Evolutionary conservation across 805 yeast genomes (phyloP), one percentile per base, ranked within the genome.

Genomic region (Limtongia smithiae): DNA sequence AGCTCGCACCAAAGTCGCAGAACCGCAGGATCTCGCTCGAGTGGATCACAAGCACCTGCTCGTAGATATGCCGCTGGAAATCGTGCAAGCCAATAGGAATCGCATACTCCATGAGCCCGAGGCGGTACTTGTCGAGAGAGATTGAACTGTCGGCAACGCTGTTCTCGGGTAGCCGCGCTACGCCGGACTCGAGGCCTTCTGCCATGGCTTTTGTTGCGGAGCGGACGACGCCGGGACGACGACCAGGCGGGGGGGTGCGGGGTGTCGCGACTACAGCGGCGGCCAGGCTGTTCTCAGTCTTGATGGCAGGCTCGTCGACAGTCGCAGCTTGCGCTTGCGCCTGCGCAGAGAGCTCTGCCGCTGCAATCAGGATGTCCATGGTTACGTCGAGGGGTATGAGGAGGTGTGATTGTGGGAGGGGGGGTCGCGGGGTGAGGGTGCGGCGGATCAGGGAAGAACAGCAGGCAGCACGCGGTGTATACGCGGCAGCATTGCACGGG

Each of bases 31-130:
- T 88, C 63, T 90, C 97, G 30, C 91, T 80, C 64, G 90, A 91
- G 67, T 91, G 97, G 35, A 89, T 71, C 1, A 95, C 85, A 11
- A 91, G 85, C 27, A 93, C 89, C 64, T 89, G 96, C 66, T 91
- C 95, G 9, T 90, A 86, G 44, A 91, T 73, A 61, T 89, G 93
- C 61, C 82, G 83, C 64, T 91, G 97, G 58, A 85, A 85, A 54
- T 84, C 87, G 46, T 83, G 79, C 81, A 89, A 79, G 2, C 95
- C 90, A 5, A 91, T 82, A 0, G 94, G 85, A 24, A 89, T 70
- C 65, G 80, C 77, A 64, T 86, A 88, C 55, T 84, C 94, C 11
- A 88, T 75, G 14, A 44, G 57, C 11, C 57, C 48, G 9, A 56
- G 53, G 3, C 44, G 37, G 41, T 57, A 57, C 24, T 57, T 56